Evolutionary conservation across 176 grass and related monocot species (phyloP), one percentile per base, ranked within the genome.

Genomic region (Otatea glauca): DNA sequence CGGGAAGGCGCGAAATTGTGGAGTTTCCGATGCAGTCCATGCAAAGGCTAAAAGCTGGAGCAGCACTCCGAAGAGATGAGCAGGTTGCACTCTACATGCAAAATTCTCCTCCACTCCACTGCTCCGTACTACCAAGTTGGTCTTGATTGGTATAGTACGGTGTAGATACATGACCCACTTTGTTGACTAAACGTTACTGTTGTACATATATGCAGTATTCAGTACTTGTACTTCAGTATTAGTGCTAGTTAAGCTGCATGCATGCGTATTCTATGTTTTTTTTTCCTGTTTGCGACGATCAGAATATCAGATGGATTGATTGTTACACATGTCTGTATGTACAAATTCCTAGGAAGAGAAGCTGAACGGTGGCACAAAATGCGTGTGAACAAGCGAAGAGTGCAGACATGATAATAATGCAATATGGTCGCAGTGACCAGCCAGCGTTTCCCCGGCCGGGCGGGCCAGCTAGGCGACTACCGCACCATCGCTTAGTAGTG

Each of bases 1-100:
- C 37, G 85, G 70, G 85, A 87, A 87, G 37, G 70, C 61, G 70
- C 70, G 70, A 87, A 65, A 48, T 47, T 24, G 77, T 58, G 37
- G 4, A 21, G 70, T 81, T 87, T 37, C 48, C 77, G 59, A 86
- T 56, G 77, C 59, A 29, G 17, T 17, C 82, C 47, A 84, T 67
- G 80, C 80, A 82, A 71, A 60, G 41, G 23, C 9, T 80, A 29
- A 71, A 74, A 61, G 53, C 39, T 82, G 68, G 35, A 50, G 45
- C 23, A 5, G 59, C 27, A 4, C 24, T 25, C 68, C 20, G 15
- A 21, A 10, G 49, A 69, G 3, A 37, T 4, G 37, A 4, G 72
- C 48, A 24, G 68, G 1, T 5, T 43, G 25, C 56, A 60, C 51
- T 20, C 2, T 20, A 17, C 17, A 6, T 54, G 17, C 6, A 54